Percentiles rank a stretch among this genome's conserved stretches.
These are phyloP conservation scores for Elongisporangium prolatum DNA, from an alignment of 352 stramenopile species.

Conservation along the genomic window DNA sequence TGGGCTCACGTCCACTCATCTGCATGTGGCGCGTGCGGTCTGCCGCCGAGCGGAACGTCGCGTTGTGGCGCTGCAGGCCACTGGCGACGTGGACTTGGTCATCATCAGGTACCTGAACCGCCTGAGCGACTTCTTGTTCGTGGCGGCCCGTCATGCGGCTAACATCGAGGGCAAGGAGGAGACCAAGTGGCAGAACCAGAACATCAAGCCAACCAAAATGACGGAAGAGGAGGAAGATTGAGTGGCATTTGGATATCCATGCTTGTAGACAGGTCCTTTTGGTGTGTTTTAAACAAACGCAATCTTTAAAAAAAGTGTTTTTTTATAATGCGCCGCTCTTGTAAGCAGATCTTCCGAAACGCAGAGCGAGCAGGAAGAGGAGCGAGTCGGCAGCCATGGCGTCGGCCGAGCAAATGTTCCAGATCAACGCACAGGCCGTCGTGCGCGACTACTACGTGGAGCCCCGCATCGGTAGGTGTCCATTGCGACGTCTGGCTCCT, in stretches of 20 bases:
- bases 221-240: slow-evolving; percentile 4
- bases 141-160: slow-evolving; percentile 63
- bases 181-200: slow-evolving; percentile 79
- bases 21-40: slow-evolving; percentile 82
- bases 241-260: neutral
- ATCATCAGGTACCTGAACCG: slow-evolving; percentile 85
- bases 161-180: slow-evolving; percentile 63
- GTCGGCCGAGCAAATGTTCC: slow-evolving; percentile 65
- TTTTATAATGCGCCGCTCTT: neutral
- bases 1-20: slow-evolving; percentile 72
- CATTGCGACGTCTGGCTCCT: slow-evolving; percentile 2
- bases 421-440: slow-evolving; percentile 69
- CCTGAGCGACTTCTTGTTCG: slow-evolving; percentile 86
- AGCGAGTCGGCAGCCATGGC: slow-evolving; percentile 35
- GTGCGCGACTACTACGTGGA: slow-evolving; percentile 87
- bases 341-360: neutral
- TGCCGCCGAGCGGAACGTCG: slow-evolving; percentile 85
- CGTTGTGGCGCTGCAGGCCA: slow-evolving; percentile 69
- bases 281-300: neutral
- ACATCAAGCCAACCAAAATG: slow-evolving; percentile 38
- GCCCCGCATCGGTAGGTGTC: slow-evolving; percentile 63
- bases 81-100: slow-evolving; percentile 66
- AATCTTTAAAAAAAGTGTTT: neutral
- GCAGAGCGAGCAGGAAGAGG: slow-evolving; percentile 7
- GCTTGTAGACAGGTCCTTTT: neutral